Conservation (phyloP, 2,329 filamentous ascomycete species). For the Botrytis cinerea region DNA sequence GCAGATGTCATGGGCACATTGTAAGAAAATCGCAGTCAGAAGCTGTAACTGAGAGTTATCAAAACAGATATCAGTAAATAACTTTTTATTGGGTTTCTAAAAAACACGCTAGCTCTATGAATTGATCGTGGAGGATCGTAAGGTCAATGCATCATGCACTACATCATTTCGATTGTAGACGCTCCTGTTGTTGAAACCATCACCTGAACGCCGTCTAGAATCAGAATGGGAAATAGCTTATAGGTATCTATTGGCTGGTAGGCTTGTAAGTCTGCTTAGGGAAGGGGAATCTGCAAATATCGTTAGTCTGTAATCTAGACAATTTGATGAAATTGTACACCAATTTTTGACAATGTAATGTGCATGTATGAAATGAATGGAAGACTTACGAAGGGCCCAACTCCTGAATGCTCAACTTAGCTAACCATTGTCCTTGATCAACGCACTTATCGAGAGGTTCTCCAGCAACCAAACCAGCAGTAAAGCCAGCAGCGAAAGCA, state of each 20-base stretch:
- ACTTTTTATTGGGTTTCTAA: slow-evolving; percentile 34
- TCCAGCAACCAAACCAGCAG: slow-evolving; percentile 84
- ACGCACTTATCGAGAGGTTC: slow-evolving; percentile 76
- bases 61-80: slow-evolving; percentile 2
- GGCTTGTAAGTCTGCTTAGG: slow-evolving; percentile 75
- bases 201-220: slow-evolving; percentile 49
- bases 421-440: slow-evolving; percentile 96
- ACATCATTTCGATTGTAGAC: slow-evolving; percentile 39
- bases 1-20: slow-evolving; percentile 12
- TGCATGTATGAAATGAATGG: slow-evolving; percentile 25
- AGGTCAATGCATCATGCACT: slow-evolving; percentile 34
- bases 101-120: slow-evolving; percentile 34
- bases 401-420: slow-evolving; percentile 90
- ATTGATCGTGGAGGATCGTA: slow-evolving; percentile 44
- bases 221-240: slow-evolving; percentile 43
- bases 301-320: slow-evolving; percentile 33
- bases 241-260: slow-evolving; percentile 40
- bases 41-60: slow-evolving; percentile 17
- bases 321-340: slow-evolving; percentile 15
- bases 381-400: slow-evolving; percentile 87
- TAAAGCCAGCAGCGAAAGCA: slow-evolving; percentile 92
- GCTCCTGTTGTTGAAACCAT: slow-evolving; percentile 58
- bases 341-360: neutral
- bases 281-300: slow-evolving; percentile 67
- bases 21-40: slow-evolving; percentile 19